phyloP scores from a whole-genome alignment of 768 basidiomycete genomes.

The Epithele typhae region DNA sequence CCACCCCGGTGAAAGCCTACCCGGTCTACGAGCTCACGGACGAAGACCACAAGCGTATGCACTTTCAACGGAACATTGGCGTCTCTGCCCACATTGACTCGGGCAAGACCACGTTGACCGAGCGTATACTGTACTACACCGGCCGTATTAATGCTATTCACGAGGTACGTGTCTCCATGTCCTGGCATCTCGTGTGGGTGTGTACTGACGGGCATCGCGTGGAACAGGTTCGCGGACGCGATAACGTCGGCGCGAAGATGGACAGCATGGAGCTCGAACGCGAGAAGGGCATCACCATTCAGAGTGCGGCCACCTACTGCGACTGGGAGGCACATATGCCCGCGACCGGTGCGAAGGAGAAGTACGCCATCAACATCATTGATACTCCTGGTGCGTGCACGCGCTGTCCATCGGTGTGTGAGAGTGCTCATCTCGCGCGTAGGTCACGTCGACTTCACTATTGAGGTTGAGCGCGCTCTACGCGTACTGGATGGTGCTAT shows the following conservation, averaged over 20 bases:
- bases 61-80: conserved; percentile 89
- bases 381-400: conserved; percentile 92
- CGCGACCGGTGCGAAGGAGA: conserved; percentile 58
- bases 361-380: conserved; percentile 96
- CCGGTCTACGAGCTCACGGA: conserved; percentile 43
- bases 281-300: conserved; percentile 99
- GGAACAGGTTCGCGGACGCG: conserved; percentile 80
- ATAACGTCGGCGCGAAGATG: conserved; percentile 99
- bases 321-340: conserved; percentile 84
- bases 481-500: conserved; percentile 97
- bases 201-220: too few relatives aligned
- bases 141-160: conserved; percentile 95
- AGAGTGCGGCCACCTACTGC: conserved; percentile 97
- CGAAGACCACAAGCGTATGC: conserved; percentile 60
- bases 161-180: conserved; percentile 56
- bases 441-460: conserved; percentile 99
- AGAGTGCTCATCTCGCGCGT: not conserved
- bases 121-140: conserved; percentile 94
- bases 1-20: conserved; percentile 14
- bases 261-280: conserved; percentile 99
- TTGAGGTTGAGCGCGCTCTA: conserved; percentile 96
- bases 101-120: conserved; percentile 97
- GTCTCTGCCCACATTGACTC: conserved; percentile 95
- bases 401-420: too few relatives aligned
- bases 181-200: too few relatives aligned